These are phyloP conservation scores for Pelargonium fulgidum DNA, from an alignment of 441 rosid genomes.

Conservation along the genomic window DNA sequence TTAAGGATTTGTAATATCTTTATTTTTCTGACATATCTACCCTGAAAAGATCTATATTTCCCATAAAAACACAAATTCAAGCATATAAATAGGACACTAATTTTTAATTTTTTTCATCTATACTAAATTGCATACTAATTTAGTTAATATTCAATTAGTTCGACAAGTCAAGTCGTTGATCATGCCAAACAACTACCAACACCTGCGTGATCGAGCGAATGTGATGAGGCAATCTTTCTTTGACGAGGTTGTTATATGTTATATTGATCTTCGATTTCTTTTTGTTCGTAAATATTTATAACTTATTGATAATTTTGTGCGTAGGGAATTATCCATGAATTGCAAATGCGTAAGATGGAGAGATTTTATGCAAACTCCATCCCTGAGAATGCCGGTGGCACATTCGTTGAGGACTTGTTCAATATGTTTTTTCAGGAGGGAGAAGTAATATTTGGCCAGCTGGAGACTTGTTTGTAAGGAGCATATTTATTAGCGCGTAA, in stretches of 20 bases:
- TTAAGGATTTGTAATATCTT: background rate
- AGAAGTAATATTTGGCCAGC: background rate
- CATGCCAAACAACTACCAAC: background rate
- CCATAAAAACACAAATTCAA: background rate
- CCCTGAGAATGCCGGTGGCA: background rate
- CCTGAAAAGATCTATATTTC: background rate
- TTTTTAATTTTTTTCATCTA: too few species aligned
- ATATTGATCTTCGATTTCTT: background rate
- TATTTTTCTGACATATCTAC: background rate
- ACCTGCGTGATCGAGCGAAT: background rate
- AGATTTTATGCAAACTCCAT: background rate
- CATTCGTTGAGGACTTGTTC: background rate
- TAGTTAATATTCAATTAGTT: too few species aligned
- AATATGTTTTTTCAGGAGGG: background rate
- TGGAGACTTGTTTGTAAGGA: background rate
- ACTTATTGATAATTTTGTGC: too few species aligned
- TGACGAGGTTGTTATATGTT: background rate
- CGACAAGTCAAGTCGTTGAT: background rate
- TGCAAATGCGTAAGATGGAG: background rate
- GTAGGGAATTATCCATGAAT: background rate
- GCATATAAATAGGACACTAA: too few species aligned
- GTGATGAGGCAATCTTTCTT: background rate
- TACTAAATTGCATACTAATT: too few species aligned
- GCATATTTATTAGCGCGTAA: background rate
- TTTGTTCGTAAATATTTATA: too few species aligned